Percentiles rank a stretch among this genome's conserved stretches.
Conservation (phyloP, 2,329 filamentous ascomycete genomes). For the Dendrostoma leiphaemia region DNA sequence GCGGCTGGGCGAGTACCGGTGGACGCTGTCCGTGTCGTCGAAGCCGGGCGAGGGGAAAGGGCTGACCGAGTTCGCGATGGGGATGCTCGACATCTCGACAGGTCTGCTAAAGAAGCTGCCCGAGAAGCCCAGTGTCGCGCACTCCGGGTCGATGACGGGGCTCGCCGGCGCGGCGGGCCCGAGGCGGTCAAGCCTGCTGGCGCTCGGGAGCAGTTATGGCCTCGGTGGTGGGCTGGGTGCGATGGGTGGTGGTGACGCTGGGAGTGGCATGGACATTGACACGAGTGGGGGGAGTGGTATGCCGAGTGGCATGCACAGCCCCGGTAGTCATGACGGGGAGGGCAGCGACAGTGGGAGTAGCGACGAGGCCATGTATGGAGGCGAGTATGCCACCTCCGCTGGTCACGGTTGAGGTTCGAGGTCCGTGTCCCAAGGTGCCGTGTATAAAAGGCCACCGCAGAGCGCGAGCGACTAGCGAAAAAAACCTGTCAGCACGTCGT, state of each 20-base stretch:
- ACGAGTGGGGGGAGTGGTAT: constrained; percentile 39
- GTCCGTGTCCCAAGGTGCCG: too few relatives aligned
- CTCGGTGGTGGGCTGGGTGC: constrained; percentile 13
- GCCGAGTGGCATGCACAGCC: constrained; percentile 49
- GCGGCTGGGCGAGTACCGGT: constrained; percentile 83
- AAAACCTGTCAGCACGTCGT: too few relatives aligned
- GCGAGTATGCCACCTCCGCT: constrained; percentile 27
- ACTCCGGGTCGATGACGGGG: constrained; percentile 50
- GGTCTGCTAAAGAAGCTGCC: constrained; percentile 67
- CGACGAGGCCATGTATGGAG: constrained; percentile 56
- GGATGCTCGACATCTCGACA: constrained; percentile 71
- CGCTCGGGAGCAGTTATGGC: constrained; percentile 30
- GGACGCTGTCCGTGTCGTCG: constrained; percentile 85
- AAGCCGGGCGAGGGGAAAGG: constrained; percentile 62
- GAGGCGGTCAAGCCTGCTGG: constrained; percentile 35
- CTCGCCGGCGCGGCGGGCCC: constrained; percentile 44
- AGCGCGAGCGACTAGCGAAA: neutral
- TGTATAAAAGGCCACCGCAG: constrained; percentile 26
- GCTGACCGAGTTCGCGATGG: constrained; percentile 70
- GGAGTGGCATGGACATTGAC: constrained; percentile 33
- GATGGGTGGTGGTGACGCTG: constrained; percentile 22
- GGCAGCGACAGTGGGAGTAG: constrained; percentile 44
- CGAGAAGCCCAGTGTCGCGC: constrained; percentile 66
- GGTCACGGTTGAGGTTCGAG: neutral
- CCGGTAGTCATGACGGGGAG: constrained; percentile 32